A percentile compares a stretch with the other conserved stretches of the same genome.
phyloP scores from a whole-genome alignment of 2,329 filamentous ascomycete genomes.

The Geosmithia morbida region DNA sequence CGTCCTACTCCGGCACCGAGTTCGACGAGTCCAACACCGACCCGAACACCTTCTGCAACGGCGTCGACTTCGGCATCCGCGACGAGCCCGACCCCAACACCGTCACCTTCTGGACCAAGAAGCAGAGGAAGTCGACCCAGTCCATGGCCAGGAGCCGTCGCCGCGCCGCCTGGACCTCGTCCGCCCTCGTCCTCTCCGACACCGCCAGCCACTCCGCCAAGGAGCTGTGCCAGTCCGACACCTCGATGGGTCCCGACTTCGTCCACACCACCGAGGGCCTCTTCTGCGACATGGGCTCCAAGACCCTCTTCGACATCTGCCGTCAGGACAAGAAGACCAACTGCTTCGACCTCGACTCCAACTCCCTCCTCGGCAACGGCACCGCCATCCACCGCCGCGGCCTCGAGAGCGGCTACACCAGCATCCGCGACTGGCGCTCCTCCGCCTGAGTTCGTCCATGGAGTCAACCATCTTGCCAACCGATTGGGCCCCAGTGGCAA shows the following conservation, averaged over 20 bases:
- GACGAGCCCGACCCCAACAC: constrained; percentile 4
- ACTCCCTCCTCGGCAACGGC: not conserved
- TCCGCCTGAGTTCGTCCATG: not conserved
- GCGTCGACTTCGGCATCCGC: constrained; percentile 3
- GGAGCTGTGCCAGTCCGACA: constrained; percentile 9
- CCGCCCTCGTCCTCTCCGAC: constrained; percentile 1
- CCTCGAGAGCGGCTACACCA: not conserved
- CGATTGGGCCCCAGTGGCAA: too few relatives aligned
- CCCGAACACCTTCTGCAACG: constrained; percentile 7
- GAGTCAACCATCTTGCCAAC: too few relatives aligned
- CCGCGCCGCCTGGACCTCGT: not conserved
- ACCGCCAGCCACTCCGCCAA: constrained; percentile 5
- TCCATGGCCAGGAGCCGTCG: not conserved
- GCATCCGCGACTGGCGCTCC: not conserved
- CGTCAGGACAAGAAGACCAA: not conserved
- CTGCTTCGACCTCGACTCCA: not conserved
- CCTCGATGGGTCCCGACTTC: constrained; percentile 11
- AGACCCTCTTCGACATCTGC: constrained; percentile 6
- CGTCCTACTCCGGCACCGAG: constrained; percentile 8
- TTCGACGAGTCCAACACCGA: constrained; percentile 3
- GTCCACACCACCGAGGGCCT: constrained; percentile 5
- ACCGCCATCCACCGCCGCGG: not conserved
- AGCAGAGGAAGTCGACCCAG: not conserved
- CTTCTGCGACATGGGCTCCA: constrained; percentile 14
- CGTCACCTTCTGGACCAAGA: constrained; percentile 3